Evolutionary conservation across 148 eudicot genomes (phyloP), one percentile per base, ranked within the genome.

Genomic region (Cornus kousa): DNA sequence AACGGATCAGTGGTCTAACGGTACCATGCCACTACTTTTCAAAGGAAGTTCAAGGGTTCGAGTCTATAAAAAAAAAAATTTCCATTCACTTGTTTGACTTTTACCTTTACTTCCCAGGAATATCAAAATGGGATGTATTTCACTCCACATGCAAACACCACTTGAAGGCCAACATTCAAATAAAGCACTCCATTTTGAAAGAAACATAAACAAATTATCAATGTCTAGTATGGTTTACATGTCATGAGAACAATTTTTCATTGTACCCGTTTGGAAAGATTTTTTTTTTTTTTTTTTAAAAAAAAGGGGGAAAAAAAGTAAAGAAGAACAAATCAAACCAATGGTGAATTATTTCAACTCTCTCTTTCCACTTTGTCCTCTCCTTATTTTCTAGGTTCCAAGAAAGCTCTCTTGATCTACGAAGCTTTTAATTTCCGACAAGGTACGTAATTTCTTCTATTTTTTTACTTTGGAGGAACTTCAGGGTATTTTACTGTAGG

Each of bases 381-480:
- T 59, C 4, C 24, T 31, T 33, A 20, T 59, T 74, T 37, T 14
- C 40, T 22, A 3, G 72, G 37, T 48, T 39, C 67, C 16, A 24
- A 19, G 55, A 60, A 4, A 73, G 24, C 77, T 67, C 67, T 74
- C 57, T 37, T 65, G 33, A 73, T 80, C 77, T 46, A 48, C 70
- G 64, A 62, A 72, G 43, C 48, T 46, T n/a, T 72, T 48, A 53
- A 43, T 48, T 48, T 73, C 59, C 35, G 20, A 60, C 33, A 62
- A 65, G 46, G 40, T 23, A 66, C 11, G 32, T 40, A 9, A 60
- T 43, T 80, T 31, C 35, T 40, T 70, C 71, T 62, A 67, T 20
- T 65, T 76, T 16, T 76, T 17, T 37, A 50, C 71, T 75, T 75
- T 5, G 43, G 9, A 28, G 68, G 55, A 40, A 57, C n/a, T 59